These are phyloP conservation scores for Trichosporon coremiiforme DNA, from an alignment of 1,284 basidiomycete species.

Conservation along the genomic window DNA sequence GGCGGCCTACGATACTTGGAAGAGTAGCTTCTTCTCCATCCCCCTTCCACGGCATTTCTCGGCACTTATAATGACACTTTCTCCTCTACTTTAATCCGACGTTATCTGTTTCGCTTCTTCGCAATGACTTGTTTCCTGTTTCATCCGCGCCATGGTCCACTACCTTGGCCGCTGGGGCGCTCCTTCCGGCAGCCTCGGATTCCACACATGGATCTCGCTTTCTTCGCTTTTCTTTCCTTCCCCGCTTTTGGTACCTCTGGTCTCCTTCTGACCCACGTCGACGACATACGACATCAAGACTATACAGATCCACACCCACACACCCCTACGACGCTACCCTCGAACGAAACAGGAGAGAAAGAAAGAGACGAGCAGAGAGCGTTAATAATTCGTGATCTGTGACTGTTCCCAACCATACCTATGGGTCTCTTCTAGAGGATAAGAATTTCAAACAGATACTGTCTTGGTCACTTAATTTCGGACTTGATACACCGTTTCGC, in stretches of 20 bases:
- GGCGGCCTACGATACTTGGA: conserved; percentile 46
- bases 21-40: conserved; percentile 30
- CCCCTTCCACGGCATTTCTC: background rate
- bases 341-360: background rate
- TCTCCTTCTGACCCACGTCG: background rate
- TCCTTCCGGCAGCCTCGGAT: background rate
- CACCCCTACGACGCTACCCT: no score
- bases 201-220: background rate
- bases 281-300: background rate
- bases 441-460: background rate
- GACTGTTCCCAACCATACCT: background rate
- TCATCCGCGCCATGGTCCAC: background rate
- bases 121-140: background rate
- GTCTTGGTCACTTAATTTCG: conserved; percentile 7
- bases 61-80: conserved; percentile 8
- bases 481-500: conserved; percentile 2
- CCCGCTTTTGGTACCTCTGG: conserved; percentile 3
- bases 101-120: background rate
- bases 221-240: background rate
- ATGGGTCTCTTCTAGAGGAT: background rate
- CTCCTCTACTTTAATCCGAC: background rate
- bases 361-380: background rate
- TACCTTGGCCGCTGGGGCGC: background rate
- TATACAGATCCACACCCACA: background rate
- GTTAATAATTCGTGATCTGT: background rate